Base-by-base conservation (phyloP, 2,329 filamentous ascomycete species). In the Pseudohalonectria lignicola region DNA sequence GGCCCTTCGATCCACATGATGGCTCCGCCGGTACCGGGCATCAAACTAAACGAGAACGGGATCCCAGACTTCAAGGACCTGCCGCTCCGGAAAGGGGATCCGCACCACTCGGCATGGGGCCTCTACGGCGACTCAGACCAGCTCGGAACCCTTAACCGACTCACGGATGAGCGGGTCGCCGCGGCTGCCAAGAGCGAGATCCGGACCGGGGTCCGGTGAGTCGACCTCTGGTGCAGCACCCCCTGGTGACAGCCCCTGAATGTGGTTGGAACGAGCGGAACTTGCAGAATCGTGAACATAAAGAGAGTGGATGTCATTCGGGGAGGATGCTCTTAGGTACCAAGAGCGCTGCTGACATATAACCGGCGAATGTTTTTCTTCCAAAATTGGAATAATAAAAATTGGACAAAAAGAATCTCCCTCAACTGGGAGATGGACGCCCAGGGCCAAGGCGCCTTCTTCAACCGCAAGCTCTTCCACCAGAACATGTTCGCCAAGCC, bases 381-480 rank as follows among this genome's bases (percentile, higher is more conserved):
- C n/a, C n/a, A n/a, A n/a, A n/a, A n/a, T n/a, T 26, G 25, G 13
- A 26, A 26, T 26, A 26, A 26, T 8, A 8, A 26, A 26, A 26
- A 26, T 26, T n/a, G n/a, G n/a, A n/a, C 7, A 10, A 35, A 40
- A 39, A 70, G 69, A 21, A 60, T 80, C 37, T 75, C 71, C 2
- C 63, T 79, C 16, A 75, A 81, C 56, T 75, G 74, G 63, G 64
- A 72, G 1, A 61, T 81, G 5, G 62, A 74, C 53, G 67, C 69
- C 10, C 67, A 74, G 51, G 53, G 63, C 23, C 23, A 8, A 7
- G 51, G 64, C 9, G 63, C 71, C 15, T 71, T 76, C 51, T 77
- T 79, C 53, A 60, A 63, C 40, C 65, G 76, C 13, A 63, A 69
- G 42, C 54, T 62, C 3, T 76, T 82, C 49, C 60, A 72, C 35